Conservation (phyloP, 225 moss, liverwort and hornwort species). For the Ulota crispa region DNA sequence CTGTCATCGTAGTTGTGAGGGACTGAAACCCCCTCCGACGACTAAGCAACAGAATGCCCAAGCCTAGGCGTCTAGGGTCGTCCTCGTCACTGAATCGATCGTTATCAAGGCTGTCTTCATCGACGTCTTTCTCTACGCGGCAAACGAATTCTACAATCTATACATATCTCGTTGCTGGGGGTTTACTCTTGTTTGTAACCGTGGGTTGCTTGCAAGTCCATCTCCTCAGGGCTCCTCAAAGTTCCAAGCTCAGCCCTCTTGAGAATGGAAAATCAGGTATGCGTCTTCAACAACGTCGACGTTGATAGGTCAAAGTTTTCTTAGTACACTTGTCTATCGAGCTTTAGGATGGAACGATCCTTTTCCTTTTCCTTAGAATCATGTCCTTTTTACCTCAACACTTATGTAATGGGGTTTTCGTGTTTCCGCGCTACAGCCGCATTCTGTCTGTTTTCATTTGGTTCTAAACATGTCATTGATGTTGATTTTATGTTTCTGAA, state of each 20-base stretch:
- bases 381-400: background rate
- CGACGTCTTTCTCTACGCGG: slow-evolving; percentile 50
- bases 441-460: background rate
- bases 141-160: slow-evolving; percentile 53
- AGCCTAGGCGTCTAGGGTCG: slow-evolving; percentile 61
- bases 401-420: background rate
- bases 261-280: slow-evolving; percentile 61
- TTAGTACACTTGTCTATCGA: background rate
- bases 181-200: slow-evolving; percentile 59
- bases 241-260: slow-evolving; percentile 46
- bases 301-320: slow-evolving; percentile 5
- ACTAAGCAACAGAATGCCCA: slow-evolving; percentile 57
- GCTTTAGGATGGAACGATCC: background rate
- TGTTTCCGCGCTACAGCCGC: background rate
- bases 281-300: background rate
- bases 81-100: slow-evolving; percentile 57
- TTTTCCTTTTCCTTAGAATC: background rate
- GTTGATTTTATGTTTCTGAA: background rate
- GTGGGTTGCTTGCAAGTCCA: slow-evolving; percentile 65
- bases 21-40: slow-evolving; percentile 23
- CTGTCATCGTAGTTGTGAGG: slow-evolving; percentile 20
- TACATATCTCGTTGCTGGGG: slow-evolving; percentile 55
- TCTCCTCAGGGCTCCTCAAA: slow-evolving; percentile 38
- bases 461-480: slow-evolving; percentile 4
- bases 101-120: slow-evolving; percentile 56